Percentiles rank a stretch among this genome's conserved stretches.
phyloP scores from a whole-genome alignment of 805 yeast species.

The Hanseniaspora clermontiae region DNA sequence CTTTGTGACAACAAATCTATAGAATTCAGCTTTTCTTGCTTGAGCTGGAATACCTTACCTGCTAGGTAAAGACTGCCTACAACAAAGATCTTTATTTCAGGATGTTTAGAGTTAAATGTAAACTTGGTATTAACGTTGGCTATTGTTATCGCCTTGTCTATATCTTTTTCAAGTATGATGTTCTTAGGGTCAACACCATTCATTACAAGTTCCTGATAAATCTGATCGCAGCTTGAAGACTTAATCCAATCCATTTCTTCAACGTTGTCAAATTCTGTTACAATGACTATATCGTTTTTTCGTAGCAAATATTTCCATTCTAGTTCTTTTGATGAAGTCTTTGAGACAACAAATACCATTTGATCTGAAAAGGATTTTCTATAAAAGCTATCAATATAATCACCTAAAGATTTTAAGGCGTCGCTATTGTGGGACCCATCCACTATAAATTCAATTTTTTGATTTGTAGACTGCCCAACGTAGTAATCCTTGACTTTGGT shows the following conservation, averaged over 20 bases:
- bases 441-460: constrained; percentile 34
- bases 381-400: constrained; percentile 32
- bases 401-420: constrained; percentile 63
- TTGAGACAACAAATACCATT: constrained; percentile 50
- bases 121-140: constrained; percentile 17
- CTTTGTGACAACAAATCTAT: too few species aligned
- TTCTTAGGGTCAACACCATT: constrained; percentile 2
- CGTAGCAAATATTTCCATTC: constrained; percentile 41
- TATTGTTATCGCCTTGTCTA: constrained; percentile 2
- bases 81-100: constrained; percentile 32
- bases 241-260: constrained; percentile 92
- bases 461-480: constrained; percentile 16
- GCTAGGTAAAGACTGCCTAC: constrained; percentile 64
- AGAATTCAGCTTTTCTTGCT: constrained; percentile 15
- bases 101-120: background rate
- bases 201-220: constrained; percentile 18
- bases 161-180: constrained; percentile 7
- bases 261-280: constrained; percentile 54
- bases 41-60: constrained; percentile 39
- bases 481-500: constrained; percentile 35
- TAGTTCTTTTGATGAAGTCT: constrained; percentile 61
- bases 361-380: constrained; percentile 7
- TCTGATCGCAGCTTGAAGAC: constrained; percentile 26
- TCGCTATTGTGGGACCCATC: constrained; percentile 92
- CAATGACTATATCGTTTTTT: constrained; percentile 43